Evolutionary conservation across 345 rosid genomes (phyloP).

Genomic region (Physaria fendleri): DNA sequence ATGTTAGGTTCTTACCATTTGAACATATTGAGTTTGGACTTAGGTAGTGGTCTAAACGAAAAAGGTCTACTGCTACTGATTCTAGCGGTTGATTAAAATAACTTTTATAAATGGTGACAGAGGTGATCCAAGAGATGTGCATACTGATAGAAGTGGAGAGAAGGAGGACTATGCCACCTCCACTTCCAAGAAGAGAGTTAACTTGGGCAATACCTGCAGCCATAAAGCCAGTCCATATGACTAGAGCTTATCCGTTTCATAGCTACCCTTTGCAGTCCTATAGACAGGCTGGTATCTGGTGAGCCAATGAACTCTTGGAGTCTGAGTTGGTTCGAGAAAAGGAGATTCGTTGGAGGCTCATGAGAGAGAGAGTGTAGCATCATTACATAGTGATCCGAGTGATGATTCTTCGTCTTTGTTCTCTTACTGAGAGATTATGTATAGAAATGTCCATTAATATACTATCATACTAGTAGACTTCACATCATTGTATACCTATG

Average conservation of each 20-base stretch:
- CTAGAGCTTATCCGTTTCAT: constrained; percentile 21
- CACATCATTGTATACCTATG: constrained; percentile 2
- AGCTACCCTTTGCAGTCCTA: constrained; percentile 26
- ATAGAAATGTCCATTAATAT: constrained; percentile 9
- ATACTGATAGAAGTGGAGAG: constrained; percentile 39
- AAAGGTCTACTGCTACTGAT: background rate
- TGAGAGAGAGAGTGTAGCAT: constrained; percentile 12
- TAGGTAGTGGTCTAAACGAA: too few species aligned
- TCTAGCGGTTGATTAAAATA: background rate
- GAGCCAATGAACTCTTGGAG: constrained; percentile 13
- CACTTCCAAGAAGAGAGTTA: constrained; percentile 30
- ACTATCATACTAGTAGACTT: background rate
- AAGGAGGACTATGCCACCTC: constrained; percentile 28
- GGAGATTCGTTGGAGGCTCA: background rate
- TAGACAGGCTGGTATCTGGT: constrained; percentile 34
- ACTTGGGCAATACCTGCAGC: constrained; percentile 26
- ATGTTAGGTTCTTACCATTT: constrained; percentile 2
- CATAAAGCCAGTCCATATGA: constrained; percentile 24
- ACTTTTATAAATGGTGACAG: constrained; percentile 27
- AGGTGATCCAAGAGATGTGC: constrained; percentile 49
- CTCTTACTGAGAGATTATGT: constrained; percentile 18
- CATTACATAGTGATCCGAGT: constrained; percentile 5
- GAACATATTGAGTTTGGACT: background rate
- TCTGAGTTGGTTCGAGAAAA: background rate
- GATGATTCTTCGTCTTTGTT: constrained; percentile 6